These are phyloP conservation scores for Talaromyces wortmannii DNA, from an alignment of 495 filamentous ascomycete genomes.

Conservation along the genomic window DNA sequence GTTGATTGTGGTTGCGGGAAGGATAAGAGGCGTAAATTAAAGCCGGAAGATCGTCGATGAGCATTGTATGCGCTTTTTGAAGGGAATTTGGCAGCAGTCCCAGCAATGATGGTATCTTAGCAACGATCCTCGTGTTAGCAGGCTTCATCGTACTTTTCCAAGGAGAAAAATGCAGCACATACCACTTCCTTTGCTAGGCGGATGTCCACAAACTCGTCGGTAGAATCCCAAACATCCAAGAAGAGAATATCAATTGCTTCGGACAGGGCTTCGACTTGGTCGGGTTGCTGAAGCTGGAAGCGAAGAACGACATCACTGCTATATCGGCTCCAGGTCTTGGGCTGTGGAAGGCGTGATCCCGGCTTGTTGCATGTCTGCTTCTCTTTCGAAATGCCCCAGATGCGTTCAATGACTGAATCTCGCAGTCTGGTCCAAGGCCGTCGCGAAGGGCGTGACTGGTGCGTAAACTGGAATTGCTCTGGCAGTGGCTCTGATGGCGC, in stretches of 20 bases:
- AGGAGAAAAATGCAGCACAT: constrained; percentile 14
- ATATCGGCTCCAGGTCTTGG: constrained; percentile 58
- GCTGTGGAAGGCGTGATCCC: constrained; percentile 26
- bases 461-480: constrained; percentile 11
- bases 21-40: constrained; percentile 76
- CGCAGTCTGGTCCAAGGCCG: constrained; percentile 50
- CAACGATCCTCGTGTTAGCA: not conserved
- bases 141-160: not conserved
- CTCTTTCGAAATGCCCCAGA: constrained; percentile 48
- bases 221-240: constrained; percentile 87
- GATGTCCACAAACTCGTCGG: constrained; percentile 79
- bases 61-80: constrained; percentile 60
- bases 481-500: constrained; percentile 27
- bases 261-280: constrained; percentile 67
- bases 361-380: constrained; percentile 11
- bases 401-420: constrained; percentile 54
- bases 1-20: constrained; percentile 14
- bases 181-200: constrained; percentile 72
- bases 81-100: constrained; percentile 72
- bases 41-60: constrained; percentile 78
- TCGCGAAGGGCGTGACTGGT: constrained; percentile 19
- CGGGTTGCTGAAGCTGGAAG: constrained; percentile 66
- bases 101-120: constrained; percentile 67
- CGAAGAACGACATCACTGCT: constrained; percentile 78
- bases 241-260: constrained; percentile 69